These are phyloP conservation scores for Stemphylium beticola DNA, from an alignment of 2,329 filamentous ascomycete species.

Conservation along the genomic window DNA sequence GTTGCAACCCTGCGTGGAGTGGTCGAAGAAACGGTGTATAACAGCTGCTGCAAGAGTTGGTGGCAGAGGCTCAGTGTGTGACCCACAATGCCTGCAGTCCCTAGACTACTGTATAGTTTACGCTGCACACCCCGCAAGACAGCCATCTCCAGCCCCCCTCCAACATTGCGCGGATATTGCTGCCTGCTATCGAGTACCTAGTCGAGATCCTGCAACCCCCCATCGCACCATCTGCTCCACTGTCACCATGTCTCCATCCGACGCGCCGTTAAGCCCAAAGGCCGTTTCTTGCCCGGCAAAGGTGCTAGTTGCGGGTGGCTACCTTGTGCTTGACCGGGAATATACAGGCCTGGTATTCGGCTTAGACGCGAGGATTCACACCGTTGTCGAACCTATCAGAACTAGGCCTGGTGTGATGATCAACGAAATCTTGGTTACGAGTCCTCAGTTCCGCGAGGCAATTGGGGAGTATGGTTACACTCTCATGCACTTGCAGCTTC, in stretches of 20 bases:
- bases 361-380: slow-evolving; percentile 68
- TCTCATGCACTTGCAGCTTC: no score
- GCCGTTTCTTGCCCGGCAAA: slow-evolving; percentile 90
- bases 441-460: slow-evolving; percentile 87
- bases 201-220: neutral
- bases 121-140: slow-evolving; percentile 23
- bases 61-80: slow-evolving; percentile 16
- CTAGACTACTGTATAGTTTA: no score
- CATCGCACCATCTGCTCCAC: slow-evolving; percentile 21
- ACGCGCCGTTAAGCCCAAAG: slow-evolving; percentile 27
- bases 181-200: slow-evolving; percentile 22
- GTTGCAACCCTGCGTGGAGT: no score
- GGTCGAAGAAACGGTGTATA: no score
- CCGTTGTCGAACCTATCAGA: slow-evolving; percentile 61
- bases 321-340: slow-evolving; percentile 86
- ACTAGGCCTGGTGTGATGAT: slow-evolving; percentile 66
- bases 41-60: slow-evolving; percentile 12
- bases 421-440: slow-evolving; percentile 81
- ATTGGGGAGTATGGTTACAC: slow-evolving; percentile 90
- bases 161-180: slow-evolving; percentile 23
- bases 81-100: slow-evolving; percentile 23
- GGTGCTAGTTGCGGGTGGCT: slow-evolving; percentile 92
- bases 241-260: slow-evolving; percentile 15
- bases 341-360: slow-evolving; percentile 78
- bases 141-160: slow-evolving; percentile 19